Base-by-base conservation (phyloP, 2,329 filamentous ascomycete genomes). In the Curvularia verruculosa region DNA sequence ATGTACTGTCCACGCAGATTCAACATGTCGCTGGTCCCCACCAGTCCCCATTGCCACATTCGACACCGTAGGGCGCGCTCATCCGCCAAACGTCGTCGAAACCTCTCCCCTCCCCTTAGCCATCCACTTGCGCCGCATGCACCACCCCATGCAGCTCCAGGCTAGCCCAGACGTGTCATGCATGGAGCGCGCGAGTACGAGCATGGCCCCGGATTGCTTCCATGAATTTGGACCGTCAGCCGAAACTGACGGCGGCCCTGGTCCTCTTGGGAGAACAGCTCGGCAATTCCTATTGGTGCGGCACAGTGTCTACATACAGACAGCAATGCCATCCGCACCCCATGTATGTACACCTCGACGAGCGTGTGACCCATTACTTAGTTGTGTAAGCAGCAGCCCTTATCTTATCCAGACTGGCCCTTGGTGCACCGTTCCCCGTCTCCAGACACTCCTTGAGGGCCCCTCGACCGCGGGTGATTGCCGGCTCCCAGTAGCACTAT, bases 261-360 rank as follows among this genome's bases (percentile, higher is more conserved):
- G 48, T 34, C 19, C 28, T 53, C 29, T 40, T 26, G 28, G 52
- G 56, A 41, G n/a, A 52, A 61, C 62, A 24, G 41, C 31, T 59
- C 59, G 60, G 59, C 56, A 19, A 56, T 40, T 47, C 53, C 54
- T 28, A 69, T 67, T 65, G 66, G 66, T 21, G 24, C 52, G 15
- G 43, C 36, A 24, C 28, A 15, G 1, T 23, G 6, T 28, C 41
- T 15, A 43, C 7, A 28, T 29, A 50, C 47, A 8, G n/a, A 36
- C 29, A 43, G 36, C 24, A 15, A 18, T 36, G 34, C 45, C 39
- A 48, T 29, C 41, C 31, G 44, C 53, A 54, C 56, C 59, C 59
- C 7, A 29, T 9, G 26, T 8, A n/a, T n/a, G 26, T 54, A 49
- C 54, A 47, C 49, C 45, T 52, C 52, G 44, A 45, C 31, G 37